phyloP scores from a whole-genome alignment of 2,329 filamentous ascomycete species.

The Knoxdaviesia capensis region DNA sequence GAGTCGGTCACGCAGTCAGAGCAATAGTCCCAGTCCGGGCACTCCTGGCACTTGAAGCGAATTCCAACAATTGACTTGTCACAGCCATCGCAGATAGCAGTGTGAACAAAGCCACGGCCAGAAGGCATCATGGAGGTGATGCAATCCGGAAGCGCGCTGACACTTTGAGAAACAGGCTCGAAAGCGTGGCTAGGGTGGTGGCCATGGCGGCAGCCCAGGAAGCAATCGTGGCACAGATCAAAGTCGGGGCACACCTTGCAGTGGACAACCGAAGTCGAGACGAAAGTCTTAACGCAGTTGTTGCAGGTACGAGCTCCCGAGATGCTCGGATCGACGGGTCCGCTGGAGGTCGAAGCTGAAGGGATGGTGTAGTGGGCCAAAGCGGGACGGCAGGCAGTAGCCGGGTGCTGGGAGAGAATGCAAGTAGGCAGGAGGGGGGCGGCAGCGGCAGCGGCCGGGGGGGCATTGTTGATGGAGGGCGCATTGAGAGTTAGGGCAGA shows the following conservation, averaged over 20 bases:
- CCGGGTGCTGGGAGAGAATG: no score
- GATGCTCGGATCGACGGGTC: no score
- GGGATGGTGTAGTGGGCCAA: no score
- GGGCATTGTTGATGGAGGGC: no score
- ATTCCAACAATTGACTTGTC: conserved; percentile 65
- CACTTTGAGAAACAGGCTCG: conserved; percentile 36
- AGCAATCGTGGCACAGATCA: conserved; percentile 76
- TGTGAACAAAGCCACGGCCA: conserved; percentile 64
- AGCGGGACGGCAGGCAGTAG: no score
- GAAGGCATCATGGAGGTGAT: conserved; percentile 51
- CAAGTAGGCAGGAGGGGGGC: no score
- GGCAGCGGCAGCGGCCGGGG: no score
- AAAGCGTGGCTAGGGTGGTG: conserved; percentile 84
- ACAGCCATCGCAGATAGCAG: conserved; percentile 87
- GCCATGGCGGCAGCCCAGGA: conserved; percentile 56
- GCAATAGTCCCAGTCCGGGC: conserved; percentile 97
- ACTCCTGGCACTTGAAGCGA: conserved; percentile 90
- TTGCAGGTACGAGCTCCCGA: conserved; percentile 41
- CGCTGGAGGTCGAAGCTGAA: no score
- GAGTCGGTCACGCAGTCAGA: conserved; percentile 50
- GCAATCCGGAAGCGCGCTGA: conserved; percentile 37
- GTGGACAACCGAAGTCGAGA: conserved; percentile 65
- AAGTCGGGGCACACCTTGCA: conserved; percentile 75
- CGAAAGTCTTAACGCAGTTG: conserved; percentile 35
- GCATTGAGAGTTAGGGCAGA: no score